Conservation (phyloP, 345 rosid genomes). For the Draba incana region DNA sequence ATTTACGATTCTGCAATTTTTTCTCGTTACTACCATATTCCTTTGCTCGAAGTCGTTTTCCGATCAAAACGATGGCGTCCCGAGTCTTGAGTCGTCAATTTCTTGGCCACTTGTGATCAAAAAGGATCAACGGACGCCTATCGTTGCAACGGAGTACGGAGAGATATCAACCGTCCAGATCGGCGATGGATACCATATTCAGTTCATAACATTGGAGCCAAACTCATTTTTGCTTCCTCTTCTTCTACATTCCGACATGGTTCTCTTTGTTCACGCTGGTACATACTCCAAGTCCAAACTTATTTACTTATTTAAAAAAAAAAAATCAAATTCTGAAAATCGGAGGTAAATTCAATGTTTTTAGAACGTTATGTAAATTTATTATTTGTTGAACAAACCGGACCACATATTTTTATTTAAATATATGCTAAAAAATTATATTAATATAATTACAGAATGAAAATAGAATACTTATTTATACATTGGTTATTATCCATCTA, state of each 20-base stretch:
- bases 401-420: too few relatives aligned
- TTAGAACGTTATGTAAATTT: neutral
- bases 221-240: constrained; percentile 81
- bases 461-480: neutral
- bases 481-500: neutral
- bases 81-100: neutral
- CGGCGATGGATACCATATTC: constrained; percentile 50
- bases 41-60: constrained; percentile 21
- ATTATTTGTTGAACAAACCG: neutral
- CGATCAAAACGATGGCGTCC: constrained; percentile 16
- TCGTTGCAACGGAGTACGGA: constrained; percentile 63
- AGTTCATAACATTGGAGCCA: constrained; percentile 81
- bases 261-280: constrained; percentile 81
- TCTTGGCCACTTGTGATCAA: constrained; percentile 45
- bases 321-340: too few relatives aligned
- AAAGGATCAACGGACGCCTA: constrained; percentile 50
- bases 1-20: constrained; percentile 14
- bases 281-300: neutral
- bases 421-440: too few relatives aligned
- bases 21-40: constrained; percentile 13
- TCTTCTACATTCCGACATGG: constrained; percentile 80
- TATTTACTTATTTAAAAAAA: too few relatives aligned
- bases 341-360: too few relatives aligned
- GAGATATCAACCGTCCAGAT: constrained; percentile 59
- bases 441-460: neutral